phyloP scores from a whole-genome alignment of 768 basidiomycete species.

The Clitopilus hobsonii region DNA sequence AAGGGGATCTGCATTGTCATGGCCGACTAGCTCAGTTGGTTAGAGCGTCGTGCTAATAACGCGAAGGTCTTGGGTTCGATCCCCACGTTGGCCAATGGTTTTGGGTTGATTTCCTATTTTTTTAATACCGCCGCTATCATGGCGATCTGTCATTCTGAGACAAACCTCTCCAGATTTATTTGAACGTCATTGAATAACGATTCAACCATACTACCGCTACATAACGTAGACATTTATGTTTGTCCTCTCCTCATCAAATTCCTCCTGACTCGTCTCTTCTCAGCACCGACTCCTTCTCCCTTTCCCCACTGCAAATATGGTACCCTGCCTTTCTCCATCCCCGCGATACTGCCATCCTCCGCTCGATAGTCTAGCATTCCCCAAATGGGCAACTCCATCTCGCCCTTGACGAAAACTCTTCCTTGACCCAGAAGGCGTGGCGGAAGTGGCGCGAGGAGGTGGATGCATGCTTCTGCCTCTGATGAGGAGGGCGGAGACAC shows the following conservation, averaged over 20 bases:
- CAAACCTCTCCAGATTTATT: too few species aligned
- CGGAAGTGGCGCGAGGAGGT: slow-evolving; percentile 79
- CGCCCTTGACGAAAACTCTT: slow-evolving; percentile 74
- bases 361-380: slow-evolving; percentile 74
- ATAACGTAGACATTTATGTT: too few species aligned
- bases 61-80: slow-evolving; percentile 69
- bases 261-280: slow-evolving; percentile 68
- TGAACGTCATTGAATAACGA: too few species aligned
- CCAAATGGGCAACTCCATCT: slow-evolving; percentile 84
- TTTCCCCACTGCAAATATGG: slow-evolving; percentile 82
- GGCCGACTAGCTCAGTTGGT: slow-evolving; percentile 84
- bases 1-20: too few species aligned
- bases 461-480: too few species aligned
- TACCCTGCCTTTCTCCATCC: slow-evolving; percentile 49
- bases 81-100: slow-evolving; percentile 48
- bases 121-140: not conserved
- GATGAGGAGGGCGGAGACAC: slow-evolving; percentile 24
- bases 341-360: slow-evolving; percentile 33
- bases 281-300: slow-evolving; percentile 66
- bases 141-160: too few species aligned
- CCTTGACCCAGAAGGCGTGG: slow-evolving; percentile 33
- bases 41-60: slow-evolving; percentile 83
- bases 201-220: too few species aligned
- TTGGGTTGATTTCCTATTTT: not conserved
- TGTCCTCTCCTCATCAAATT: slow-evolving; percentile 86